phyloP scores from a whole-genome alignment of 352 stramenopile genomes.

The Phytophthora constricta region DNA sequence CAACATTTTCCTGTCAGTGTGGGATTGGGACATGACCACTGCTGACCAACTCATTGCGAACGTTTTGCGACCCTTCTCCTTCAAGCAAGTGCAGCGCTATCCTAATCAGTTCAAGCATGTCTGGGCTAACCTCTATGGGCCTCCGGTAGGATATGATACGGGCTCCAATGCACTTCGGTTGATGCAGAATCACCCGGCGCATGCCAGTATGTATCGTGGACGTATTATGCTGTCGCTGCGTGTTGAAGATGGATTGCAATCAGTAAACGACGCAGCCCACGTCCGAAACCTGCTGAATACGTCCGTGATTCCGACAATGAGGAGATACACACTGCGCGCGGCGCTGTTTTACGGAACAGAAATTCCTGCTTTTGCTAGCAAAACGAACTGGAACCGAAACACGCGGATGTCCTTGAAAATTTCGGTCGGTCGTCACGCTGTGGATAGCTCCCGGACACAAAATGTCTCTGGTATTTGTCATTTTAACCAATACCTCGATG shows the following conservation, averaged over 20 bases:
- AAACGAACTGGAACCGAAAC: constrained; percentile 72
- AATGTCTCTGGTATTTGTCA: constrained; percentile 78
- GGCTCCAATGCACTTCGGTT: constrained; percentile 36
- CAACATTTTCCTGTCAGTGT: constrained; percentile 85
- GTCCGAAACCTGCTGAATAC: constrained; percentile 65
- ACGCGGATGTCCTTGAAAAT: constrained; percentile 80
- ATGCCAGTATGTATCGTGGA: constrained; percentile 82
- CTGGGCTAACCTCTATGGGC: constrained; percentile 88
- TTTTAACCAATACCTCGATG: constrained; percentile 82
- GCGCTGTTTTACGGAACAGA: constrained; percentile 83
- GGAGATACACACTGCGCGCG: constrained; percentile 65
- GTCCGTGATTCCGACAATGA: constrained; percentile 42
- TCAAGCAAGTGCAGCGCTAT: constrained; percentile 72
- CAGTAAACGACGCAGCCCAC: constrained; percentile 70
- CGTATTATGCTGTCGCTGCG: constrained; percentile 73
- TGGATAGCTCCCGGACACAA: constrained; percentile 62
- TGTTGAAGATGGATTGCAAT: constrained; percentile 71
- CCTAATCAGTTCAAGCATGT: constrained; percentile 58
- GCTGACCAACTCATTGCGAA: constrained; percentile 80
- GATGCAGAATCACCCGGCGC: constrained; percentile 72
- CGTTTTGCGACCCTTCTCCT: constrained; percentile 68
- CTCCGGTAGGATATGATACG: constrained; percentile 65
- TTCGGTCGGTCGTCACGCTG: constrained; percentile 62
- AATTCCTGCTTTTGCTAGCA: constrained; percentile 77
- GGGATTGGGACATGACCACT: constrained; percentile 75